phyloP scores from a whole-genome alignment of 2,329 filamentous ascomycete species.

The Aureobasidium melanogenum region DNA sequence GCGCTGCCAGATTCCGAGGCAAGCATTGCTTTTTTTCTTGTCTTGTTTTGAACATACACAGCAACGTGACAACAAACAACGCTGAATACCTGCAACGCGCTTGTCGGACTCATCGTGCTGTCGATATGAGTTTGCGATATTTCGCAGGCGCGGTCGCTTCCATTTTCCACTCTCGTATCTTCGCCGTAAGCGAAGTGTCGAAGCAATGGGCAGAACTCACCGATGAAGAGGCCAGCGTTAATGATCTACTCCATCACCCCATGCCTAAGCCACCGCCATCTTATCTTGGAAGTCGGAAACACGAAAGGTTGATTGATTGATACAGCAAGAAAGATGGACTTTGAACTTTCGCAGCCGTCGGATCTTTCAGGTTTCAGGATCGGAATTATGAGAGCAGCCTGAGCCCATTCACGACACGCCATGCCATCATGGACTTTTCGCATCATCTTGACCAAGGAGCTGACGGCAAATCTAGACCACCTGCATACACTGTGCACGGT shows the following conservation, averaged over 20 bases:
- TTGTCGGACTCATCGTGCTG: neutral
- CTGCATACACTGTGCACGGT: neutral
- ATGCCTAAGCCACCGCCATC: constrained; percentile 2
- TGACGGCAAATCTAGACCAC: neutral
- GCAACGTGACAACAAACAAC: too few species aligned
- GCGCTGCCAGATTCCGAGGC: too few species aligned
- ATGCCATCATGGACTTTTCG: neutral
- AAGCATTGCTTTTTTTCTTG: too few species aligned
- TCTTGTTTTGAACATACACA: too few species aligned
- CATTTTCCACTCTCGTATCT: neutral
- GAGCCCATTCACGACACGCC: neutral
- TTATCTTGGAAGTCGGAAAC: neutral
- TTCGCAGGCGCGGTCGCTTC: neutral
- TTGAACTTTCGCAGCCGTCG: neutral
- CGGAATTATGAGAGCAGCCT: neutral
- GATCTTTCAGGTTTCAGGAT: neutral
- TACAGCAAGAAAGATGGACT: neutral
- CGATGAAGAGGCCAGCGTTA: neutral
- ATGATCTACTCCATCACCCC: neutral
- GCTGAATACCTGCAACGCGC: neutral
- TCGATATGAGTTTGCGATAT: neutral
- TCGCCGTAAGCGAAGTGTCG: neutral
- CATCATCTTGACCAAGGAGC: neutral
- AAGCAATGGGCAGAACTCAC: neutral
- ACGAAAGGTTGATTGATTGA: neutral